These are phyloP conservation scores for Trichomonascus vanleenenianus DNA, from an alignment of 805 yeast species.

Conservation along the genomic window DNA sequence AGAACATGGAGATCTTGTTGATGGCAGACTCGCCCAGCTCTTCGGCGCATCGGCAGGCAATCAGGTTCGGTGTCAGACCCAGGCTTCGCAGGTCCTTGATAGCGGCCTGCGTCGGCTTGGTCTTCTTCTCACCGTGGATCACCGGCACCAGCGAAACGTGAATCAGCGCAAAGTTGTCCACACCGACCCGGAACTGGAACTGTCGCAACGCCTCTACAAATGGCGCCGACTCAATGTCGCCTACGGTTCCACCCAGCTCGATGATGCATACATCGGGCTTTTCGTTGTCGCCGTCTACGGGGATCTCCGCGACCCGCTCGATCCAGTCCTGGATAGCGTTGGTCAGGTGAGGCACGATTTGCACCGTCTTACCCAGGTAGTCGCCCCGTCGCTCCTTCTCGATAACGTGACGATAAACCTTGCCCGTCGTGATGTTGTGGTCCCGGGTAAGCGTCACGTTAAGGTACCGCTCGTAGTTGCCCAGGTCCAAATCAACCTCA, in stretches of 20 bases:
- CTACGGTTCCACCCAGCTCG: conserved; percentile 98
- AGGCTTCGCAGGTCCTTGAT: conserved; percentile 91
- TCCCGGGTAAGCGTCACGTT: conserved; percentile 87
- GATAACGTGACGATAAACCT: conserved; percentile 88
- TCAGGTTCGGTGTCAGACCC: conserved; percentile 92
- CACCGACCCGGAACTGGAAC: conserved; percentile 95
- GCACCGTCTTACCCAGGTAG: conserved; percentile 98
- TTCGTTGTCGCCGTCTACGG: conserved; percentile 82
- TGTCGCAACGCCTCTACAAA: conserved; percentile 98
- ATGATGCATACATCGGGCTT: conserved; percentile 95
- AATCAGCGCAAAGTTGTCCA: conserved; percentile 86
- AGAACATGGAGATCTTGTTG: conserved; percentile 96
- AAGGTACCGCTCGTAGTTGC: conserved; percentile 95
- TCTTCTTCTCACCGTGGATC: conserved; percentile 97
- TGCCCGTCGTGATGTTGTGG: conserved; percentile 98
- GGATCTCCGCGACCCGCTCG: conserved; percentile 82
- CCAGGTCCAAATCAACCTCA: conserved; percentile 95
- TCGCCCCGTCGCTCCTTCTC: conserved; percentile 94
- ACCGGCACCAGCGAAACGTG: conserved; percentile 98
- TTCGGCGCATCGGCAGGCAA: conserved; percentile 94
- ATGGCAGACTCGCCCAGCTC: conserved; percentile 76
- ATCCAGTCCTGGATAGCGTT: conserved; percentile 98
- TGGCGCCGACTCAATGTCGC: conserved; percentile 98
- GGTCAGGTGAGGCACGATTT: conserved; percentile 97
- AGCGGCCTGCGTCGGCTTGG: conserved; percentile 99